Evolutionary conservation across 169 alveolate species (phyloP), one percentile per base, ranked within the genome.

Genomic region (Plasmodium yoelii): DNA sequence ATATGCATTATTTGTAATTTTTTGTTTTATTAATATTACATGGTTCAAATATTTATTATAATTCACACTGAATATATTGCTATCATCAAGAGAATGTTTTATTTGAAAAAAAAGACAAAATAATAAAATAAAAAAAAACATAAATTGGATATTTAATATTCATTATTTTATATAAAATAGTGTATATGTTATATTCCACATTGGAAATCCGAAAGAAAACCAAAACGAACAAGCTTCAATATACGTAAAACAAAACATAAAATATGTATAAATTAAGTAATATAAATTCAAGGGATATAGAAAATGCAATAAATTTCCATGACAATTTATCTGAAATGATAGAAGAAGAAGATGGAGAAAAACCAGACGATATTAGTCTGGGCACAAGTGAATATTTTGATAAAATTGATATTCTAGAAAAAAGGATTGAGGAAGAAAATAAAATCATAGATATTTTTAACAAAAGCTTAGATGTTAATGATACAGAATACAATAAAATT

Each of bases 341-440:
- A 12, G 39, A 5, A 12, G 72, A 59, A 59, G 72, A 49, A 34
- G 63, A 28, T 18, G 42, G 42, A 53, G 44, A 34, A 34, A 34
- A 34, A 3, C 4, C 68, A 7, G 42, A 13, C 26, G 47, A 57
- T 59, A 18, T 19, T 22, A 24, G 64, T 15, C 19, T 10, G 49
- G 42, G 7, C 53, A 71, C 55, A 24, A 39, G 46, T 7, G 19
- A 73, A 59, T 34, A 34, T 34, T 34, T 34, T 34, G 49, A 57
- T 8, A 22, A 26, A 73, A 8, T 15, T 39, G 60, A 57, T 46
- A 60, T 57, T 18, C 18, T 57, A 73, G 60, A 24, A 56, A 73
- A 73, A 63, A 22, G 34, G 60, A 73, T 8, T 57, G 60, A 56
- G 51, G 26, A 59, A 8, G 44, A 73, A 15, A 39, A 73, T 18